Conservation (phyloP, 2,329 filamentous ascomycete genomes). For the Daldinia sp. region DNA sequence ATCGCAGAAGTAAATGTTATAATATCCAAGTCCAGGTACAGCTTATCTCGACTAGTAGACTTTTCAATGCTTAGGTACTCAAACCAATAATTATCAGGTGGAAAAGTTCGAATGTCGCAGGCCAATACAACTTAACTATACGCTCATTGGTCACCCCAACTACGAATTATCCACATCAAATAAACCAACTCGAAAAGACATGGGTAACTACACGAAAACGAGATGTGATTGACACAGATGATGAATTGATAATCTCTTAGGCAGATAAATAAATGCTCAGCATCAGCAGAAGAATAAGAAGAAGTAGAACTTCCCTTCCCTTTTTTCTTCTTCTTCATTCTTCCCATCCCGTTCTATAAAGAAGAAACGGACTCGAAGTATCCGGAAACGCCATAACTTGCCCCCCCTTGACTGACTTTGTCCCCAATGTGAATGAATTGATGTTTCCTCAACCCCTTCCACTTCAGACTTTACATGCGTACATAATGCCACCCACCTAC, state of each 20-base stretch:
- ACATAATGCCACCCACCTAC: not conserved
- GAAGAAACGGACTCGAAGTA: not conserved
- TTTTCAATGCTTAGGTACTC: no score
- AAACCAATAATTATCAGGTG: no score
- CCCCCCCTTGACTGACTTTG: not conserved
- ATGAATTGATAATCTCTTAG: not conserved
- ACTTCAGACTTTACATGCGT: not conserved
- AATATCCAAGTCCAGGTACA: no score
- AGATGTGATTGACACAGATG: not conserved
- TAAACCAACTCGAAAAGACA: not conserved
- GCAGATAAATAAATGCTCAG: not conserved
- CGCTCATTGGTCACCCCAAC: no score
- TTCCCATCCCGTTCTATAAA: not conserved
- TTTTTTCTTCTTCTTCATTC: not conserved
- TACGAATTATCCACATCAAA: no score
- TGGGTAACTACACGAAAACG: not conserved
- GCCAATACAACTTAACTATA: no score
- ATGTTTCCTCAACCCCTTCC: not conserved
- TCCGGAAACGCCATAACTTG: constrained; percentile 8
- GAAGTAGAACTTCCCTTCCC: not conserved
- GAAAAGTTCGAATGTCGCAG: no score
- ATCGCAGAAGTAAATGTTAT: no score
- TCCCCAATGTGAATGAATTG: not conserved
- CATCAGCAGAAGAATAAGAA: not conserved
- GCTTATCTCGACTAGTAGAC: no score